phyloP scores from a whole-genome alignment of 2,329 filamentous ascomycete species.

The Clonostachys byssicola region DNA sequence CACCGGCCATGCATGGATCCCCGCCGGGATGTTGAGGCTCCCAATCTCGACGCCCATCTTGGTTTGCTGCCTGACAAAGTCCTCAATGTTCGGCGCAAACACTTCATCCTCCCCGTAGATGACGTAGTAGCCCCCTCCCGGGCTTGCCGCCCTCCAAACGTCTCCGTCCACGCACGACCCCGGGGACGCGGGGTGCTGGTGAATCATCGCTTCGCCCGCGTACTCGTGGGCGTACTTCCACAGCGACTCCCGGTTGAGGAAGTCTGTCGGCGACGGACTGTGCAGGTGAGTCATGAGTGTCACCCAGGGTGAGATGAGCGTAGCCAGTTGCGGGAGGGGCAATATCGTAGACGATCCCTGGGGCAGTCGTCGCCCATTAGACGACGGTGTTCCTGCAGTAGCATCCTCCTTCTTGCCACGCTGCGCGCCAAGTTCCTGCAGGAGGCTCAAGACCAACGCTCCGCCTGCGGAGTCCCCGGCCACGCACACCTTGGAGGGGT shows the following conservation, averaged over 20 bases:
- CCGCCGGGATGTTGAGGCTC: conserved; percentile 56
- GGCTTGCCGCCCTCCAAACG: conserved; percentile 65
- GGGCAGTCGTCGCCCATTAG: too few relatives aligned
- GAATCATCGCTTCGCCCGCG: conserved; percentile 32
- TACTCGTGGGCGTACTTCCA: conserved; percentile 70
- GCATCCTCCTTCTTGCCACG: conserved; percentile 5
- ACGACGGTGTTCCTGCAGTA: conserved; percentile 5
- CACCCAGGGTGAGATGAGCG: conserved; percentile 78
- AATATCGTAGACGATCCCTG: conserved; percentile 4
- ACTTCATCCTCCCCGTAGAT: conserved; percentile 76
- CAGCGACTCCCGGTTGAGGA: conserved; percentile 62
- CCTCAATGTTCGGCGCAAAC: conserved; percentile 65
- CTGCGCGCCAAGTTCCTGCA: conserved; percentile 57
- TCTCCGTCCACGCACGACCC: conserved; percentile 61
- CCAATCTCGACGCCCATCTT: conserved; percentile 49
- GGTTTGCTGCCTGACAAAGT: conserved; percentile 51
- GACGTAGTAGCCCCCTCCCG: conserved; percentile 63
- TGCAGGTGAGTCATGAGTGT: conserved; percentile 67
- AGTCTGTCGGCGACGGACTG: conserved; percentile 69
- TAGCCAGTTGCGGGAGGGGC: conserved; percentile 46
- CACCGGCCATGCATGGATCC: conserved; percentile 81
- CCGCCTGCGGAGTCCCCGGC: conserved; percentile 79
- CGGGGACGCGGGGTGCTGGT: conserved; percentile 49
- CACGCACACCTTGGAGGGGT: conserved; percentile 63
- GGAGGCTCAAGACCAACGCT: conserved; percentile 66